These are phyloP conservation scores for Nemania sp. DNA, from an alignment of 2,329 filamentous ascomycete genomes.

Conservation along the genomic window DNA sequence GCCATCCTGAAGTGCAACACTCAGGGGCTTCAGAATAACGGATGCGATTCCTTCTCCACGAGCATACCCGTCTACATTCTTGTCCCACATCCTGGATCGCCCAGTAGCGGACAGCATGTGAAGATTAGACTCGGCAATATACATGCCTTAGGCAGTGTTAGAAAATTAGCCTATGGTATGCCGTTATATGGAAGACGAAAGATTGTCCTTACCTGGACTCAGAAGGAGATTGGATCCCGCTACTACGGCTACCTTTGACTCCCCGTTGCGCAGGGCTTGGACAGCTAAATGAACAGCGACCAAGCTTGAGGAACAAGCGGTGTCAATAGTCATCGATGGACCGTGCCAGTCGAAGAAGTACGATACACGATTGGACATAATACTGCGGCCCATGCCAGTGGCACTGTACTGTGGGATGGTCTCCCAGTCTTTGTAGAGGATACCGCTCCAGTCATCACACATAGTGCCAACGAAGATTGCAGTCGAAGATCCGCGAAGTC, in stretches of 20 bases:
- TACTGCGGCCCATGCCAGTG: background rate
- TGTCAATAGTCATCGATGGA: background rate
- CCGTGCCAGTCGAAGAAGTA: background rate
- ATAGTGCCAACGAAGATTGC: background rate
- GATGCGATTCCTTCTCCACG: constrained; percentile 53
- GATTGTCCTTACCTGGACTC: constrained; percentile 31
- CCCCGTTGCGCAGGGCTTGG: background rate
- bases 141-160: background rate
- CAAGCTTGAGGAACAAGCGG: background rate
- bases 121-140: constrained; percentile 27
- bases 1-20: constrained; percentile 38
- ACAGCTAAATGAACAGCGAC: background rate
- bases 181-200: too few species aligned
- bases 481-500: background rate
- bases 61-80: constrained; percentile 54
- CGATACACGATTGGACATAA: background rate
- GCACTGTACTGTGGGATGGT: background rate
- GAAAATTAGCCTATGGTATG: too few species aligned
- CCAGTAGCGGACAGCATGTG: constrained; percentile 38
- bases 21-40: constrained; percentile 40
- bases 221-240: constrained; percentile 22
- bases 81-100: constrained; percentile 47
- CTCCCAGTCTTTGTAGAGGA: background rate
- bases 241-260: background rate
- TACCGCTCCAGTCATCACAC: background rate